Conservation (phyloP, 2,329 filamentous ascomycete genomes). For the Hymenoscyphus fructigenus region DNA sequence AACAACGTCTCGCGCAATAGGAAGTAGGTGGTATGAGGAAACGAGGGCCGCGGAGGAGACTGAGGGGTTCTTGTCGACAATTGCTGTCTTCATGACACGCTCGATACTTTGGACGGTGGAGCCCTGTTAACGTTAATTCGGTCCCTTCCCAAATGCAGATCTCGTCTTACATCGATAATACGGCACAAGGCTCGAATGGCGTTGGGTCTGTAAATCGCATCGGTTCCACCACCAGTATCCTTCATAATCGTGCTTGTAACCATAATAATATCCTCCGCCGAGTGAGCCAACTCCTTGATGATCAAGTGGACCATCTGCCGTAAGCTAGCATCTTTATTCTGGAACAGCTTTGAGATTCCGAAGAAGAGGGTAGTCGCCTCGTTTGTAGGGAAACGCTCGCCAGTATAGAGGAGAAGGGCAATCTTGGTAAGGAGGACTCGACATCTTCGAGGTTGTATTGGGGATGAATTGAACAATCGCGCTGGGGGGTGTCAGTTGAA, state of each 20-base stretch:
- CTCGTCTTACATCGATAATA: constrained; percentile 80
- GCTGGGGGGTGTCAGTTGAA: constrained; percentile 57
- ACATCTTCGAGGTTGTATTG: constrained; percentile 95
- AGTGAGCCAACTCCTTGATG: constrained; percentile 94
- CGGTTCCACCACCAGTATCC: constrained; percentile 92
- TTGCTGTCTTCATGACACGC: constrained; percentile 97
- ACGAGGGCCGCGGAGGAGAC: constrained; percentile 95
- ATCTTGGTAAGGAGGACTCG: constrained; percentile 97
- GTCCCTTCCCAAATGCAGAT: constrained; percentile 14
- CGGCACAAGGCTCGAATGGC: constrained; percentile 93
- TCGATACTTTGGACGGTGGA: constrained; percentile 97
- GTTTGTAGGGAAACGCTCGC: constrained; percentile 93
- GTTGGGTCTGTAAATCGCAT: constrained; percentile 91
- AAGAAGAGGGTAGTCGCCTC: constrained; percentile 99
- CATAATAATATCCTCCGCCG: constrained; percentile 99
- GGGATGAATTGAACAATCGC: constrained; percentile 95
- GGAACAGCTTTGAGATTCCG: constrained; percentile 97
- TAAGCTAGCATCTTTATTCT: constrained; percentile 97
- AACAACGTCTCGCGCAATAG: constrained; percentile 92
- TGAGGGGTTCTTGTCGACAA: constrained; percentile 97
- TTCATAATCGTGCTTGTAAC: constrained; percentile 99
- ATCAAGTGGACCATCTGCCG: constrained; percentile 99
- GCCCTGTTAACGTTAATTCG: constrained; percentile 53
- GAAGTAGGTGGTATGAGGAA: constrained; percentile 95
- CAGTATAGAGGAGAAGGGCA: constrained; percentile 91